phyloP scores from a whole-genome alignment of 2,329 filamentous ascomycete species.

The Pyrenophora tritici-repentis region DNA sequence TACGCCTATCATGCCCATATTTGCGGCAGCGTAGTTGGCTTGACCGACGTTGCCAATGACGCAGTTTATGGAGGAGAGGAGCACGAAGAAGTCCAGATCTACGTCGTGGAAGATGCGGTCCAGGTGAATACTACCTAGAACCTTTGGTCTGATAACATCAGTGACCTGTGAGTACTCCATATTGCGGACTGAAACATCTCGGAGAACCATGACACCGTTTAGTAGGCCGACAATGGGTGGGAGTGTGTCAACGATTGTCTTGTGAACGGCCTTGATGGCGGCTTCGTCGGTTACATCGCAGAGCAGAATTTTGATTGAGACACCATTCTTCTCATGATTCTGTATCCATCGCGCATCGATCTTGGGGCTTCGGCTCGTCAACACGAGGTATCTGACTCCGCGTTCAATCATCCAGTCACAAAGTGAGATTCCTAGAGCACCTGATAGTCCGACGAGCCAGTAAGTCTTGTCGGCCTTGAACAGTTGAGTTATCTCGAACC shows the following conservation, averaged over 20 bases:
- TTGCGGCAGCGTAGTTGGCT: slow-evolving; percentile 53
- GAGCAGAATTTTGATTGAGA: slow-evolving; percentile 4
- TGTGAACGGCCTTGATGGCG: slow-evolving; percentile 2
- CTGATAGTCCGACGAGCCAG: slow-evolving; percentile 27
- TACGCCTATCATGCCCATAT: slow-evolving; percentile 48
- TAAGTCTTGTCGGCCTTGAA: slow-evolving; percentile 22
- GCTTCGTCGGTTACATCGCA: slow-evolving; percentile 12
- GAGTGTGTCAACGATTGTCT: not conserved
- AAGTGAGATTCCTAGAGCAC: slow-evolving; percentile 24
- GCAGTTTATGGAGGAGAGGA: slow-evolving; percentile 31
- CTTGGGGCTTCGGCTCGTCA: slow-evolving; percentile 22
- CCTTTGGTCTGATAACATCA: not conserved
- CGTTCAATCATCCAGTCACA: slow-evolving; percentile 22
- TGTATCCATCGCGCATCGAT: slow-evolving; percentile 19
- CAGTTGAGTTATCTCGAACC: not conserved
- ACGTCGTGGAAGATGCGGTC: not conserved
- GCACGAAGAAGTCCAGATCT: slow-evolving; percentile 32
- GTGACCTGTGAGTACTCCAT: not conserved
- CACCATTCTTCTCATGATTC: not conserved
- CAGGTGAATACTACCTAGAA: slow-evolving; percentile 25
- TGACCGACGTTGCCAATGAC: slow-evolving; percentile 46
- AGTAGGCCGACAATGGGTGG: slow-evolving; percentile 19
- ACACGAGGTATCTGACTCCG: slow-evolving; percentile 21
- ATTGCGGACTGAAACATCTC: too few relatives aligned
- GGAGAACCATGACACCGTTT: too few relatives aligned